phyloP scores from a whole-genome alignment of 2,329 filamentous ascomycete species.

The Cryphonectria radicalis region DNA sequence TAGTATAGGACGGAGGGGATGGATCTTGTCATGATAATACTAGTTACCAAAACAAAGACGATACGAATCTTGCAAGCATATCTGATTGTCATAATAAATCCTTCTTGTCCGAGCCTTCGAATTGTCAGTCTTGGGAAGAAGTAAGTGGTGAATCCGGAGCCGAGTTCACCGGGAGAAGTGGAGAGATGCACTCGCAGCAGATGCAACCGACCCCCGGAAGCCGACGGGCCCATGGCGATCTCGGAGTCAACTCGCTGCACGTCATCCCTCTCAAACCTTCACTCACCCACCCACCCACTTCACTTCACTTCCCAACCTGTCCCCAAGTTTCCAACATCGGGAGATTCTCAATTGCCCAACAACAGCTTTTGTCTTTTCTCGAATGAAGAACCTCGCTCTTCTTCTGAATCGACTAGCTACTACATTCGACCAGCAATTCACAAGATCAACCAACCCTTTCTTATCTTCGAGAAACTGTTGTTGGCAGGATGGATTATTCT shows the following conservation, averaged over 20 bases:
- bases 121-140: background rate
- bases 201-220: background rate
- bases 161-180: background rate
- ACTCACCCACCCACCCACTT: background rate
- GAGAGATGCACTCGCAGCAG: background rate
- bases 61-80: background rate
- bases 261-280: background rate
- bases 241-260: constrained; percentile 9
- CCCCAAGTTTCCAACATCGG: background rate
- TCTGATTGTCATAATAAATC: background rate
- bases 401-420: background rate
- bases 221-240: background rate
- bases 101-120: background rate
- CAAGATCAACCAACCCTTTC: background rate
- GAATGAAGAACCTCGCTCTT: background rate
- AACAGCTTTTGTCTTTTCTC: background rate
- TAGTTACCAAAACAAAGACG: background rate
- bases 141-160: background rate
- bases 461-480: background rate
- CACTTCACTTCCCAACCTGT: background rate
- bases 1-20: background rate
- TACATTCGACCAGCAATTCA: background rate
- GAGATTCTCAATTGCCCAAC: background rate
- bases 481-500: constrained; percentile 48
- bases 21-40: constrained; percentile 2